phyloP scores from a whole-genome alignment of 2,329 filamentous ascomycete genomes.

The Raffaelea deltoideospora region DNA sequence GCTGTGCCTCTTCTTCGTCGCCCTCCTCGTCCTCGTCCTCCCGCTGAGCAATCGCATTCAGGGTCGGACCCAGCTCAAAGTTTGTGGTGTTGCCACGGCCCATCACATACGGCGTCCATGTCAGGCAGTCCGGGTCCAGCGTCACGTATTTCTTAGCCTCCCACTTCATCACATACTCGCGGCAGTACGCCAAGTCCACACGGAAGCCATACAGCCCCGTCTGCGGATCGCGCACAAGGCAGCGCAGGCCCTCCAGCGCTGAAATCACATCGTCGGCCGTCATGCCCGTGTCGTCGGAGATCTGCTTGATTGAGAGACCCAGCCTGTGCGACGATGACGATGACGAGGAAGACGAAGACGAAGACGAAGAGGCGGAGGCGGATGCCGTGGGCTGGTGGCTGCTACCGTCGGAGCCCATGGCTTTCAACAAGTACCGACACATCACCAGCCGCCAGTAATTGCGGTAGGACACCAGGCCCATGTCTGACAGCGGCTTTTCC shows the following conservation, averaged over 20 bases:
- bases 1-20: not conserved
- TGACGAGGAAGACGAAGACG: too few relatives aligned
- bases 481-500: slow-evolving; percentile 93
- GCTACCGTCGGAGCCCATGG: too few relatives aligned
- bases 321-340: slow-evolving; percentile 24
- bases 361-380: too few relatives aligned
- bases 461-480: slow-evolving; percentile 92
- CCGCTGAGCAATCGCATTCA: slow-evolving; percentile 77
- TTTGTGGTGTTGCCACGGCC: slow-evolving; percentile 68
- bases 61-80: slow-evolving; percentile 65
- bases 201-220: slow-evolving; percentile 83
- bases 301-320: slow-evolving; percentile 46
- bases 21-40: slow-evolving; percentile 49
- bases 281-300: slow-evolving; percentile 85
- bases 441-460: slow-evolving; percentile 92
- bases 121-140: slow-evolving; percentile 63
- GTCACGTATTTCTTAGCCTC: slow-evolving; percentile 78
- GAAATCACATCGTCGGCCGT: slow-evolving; percentile 94
- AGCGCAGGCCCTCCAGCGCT: slow-evolving; percentile 76
- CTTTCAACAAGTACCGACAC: slow-evolving; percentile 65
- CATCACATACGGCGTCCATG: slow-evolving; percentile 97
- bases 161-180: slow-evolving; percentile 77
- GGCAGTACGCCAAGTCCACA: slow-evolving; percentile 72
- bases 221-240: slow-evolving; percentile 75
- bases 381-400: too few relatives aligned